A percentile compares a stretch with the other conserved stretches of the same genome.
Conservation (phyloP, 768 basidiomycete genomes). For the Termitomyces sp. region DNA sequence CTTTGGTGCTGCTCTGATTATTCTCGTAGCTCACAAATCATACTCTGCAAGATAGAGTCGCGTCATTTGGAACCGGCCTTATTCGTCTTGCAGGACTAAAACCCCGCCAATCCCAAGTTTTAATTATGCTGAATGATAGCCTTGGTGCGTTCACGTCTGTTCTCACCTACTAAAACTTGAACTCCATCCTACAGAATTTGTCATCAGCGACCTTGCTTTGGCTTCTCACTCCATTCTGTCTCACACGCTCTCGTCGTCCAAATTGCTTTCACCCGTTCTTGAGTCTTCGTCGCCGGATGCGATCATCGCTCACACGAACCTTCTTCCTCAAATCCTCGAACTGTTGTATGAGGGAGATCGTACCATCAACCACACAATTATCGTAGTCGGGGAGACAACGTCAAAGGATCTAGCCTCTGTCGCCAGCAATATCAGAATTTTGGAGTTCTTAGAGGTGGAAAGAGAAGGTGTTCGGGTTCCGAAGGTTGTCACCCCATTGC, state of each 20-base stretch:
- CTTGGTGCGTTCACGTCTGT: constrained; percentile 44
- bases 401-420: constrained; percentile 39
- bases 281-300: constrained; percentile 66
- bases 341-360: constrained; percentile 58
- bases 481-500: constrained; percentile 37
- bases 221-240: constrained; percentile 65
- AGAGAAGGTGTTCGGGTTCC: constrained; percentile 52
- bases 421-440: constrained; percentile 48
- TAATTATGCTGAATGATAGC: constrained; percentile 76
- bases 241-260: constrained; percentile 54
- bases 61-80: constrained; percentile 71
- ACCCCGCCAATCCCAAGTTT: constrained; percentile 56
- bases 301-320: constrained; percentile 63
- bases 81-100: constrained; percentile 48
- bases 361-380: constrained; percentile 45
- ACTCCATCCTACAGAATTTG: constrained; percentile 47
- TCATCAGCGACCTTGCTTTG: constrained; percentile 76
- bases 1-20: constrained; percentile 1
- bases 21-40: constrained; percentile 65
- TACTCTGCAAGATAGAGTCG: constrained; percentile 62
- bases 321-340: constrained; percentile 68
- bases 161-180: neutral
- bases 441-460: constrained; percentile 68
- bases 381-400: constrained; percentile 67
- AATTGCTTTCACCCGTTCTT: constrained; percentile 58